Percentiles rank a stretch among this genome's conserved stretches.
Conservation (phyloP, 495 filamentous ascomycete genomes). For the Penicillium alfredii region DNA sequence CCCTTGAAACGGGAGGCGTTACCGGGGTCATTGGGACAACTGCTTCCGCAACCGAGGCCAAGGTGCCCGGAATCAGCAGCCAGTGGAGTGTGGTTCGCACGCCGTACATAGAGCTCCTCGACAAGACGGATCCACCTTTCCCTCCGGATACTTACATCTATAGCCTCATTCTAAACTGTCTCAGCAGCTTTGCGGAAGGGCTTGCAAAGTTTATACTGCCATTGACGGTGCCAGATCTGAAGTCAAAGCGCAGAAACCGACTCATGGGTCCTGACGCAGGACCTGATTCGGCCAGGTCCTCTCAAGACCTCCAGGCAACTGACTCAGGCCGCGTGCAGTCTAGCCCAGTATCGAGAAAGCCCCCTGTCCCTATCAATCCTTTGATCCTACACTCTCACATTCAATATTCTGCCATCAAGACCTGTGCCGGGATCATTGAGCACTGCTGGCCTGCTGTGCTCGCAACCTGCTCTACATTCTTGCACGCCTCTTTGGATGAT, state of each 20-base stretch:
- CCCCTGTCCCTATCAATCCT: conserved; percentile 74
- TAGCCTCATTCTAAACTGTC: conserved; percentile 78
- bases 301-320: conserved; percentile 35
- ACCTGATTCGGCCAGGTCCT: conserved; percentile 33
- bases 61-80: conserved; percentile 68
- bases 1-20: conserved; percentile 80
- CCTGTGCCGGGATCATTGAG: conserved; percentile 75
- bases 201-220: conserved; percentile 90
- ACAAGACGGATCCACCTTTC: conserved; percentile 78
- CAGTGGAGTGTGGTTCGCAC: conserved; percentile 87
- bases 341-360: conserved; percentile 44
- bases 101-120: conserved; percentile 87
- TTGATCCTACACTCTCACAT: conserved; percentile 65
- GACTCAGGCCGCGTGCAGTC: conserved; percentile 25
- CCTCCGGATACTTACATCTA: conserved; percentile 94
- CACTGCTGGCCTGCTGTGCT: conserved; percentile 94
- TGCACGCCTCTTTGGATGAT: conserved; percentile 86
- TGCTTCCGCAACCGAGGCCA: conserved; percentile 57
- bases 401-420: conserved; percentile 60
- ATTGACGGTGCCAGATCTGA: conserved; percentile 64
- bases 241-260: conserved; percentile 49
- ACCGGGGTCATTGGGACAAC: conserved; percentile 79
- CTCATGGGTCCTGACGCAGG: conserved; percentile 29
- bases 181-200: conserved; percentile 81
- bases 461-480: conserved; percentile 88